A percentile compares a stretch with the other conserved stretches of the same genome.
Evolutionary conservation across 768 basidiomycete species (phyloP).

Genomic region (Agaricus sinodeliciosus): DNA sequence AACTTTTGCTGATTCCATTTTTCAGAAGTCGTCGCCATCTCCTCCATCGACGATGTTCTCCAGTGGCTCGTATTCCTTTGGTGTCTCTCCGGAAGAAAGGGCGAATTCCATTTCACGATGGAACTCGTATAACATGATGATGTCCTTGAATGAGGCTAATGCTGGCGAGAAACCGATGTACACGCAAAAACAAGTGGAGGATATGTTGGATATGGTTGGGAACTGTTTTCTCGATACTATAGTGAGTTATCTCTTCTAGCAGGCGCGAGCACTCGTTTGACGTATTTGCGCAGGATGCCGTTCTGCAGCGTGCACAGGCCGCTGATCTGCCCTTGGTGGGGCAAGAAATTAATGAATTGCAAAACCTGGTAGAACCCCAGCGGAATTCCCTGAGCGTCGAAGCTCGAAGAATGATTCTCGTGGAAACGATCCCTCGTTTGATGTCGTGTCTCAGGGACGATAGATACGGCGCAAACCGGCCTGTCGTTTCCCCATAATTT

Average conservation of each 20-base stretch:
- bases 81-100: constrained; percentile 1
- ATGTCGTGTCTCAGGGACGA: constrained; percentile 8
- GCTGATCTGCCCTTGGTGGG: constrained; percentile 2
- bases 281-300: constrained; percentile 1
- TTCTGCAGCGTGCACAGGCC: constrained; percentile 7
- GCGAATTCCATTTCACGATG: constrained; percentile 3
- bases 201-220: constrained; percentile 24
- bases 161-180: constrained; percentile 20
- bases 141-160: neutral
- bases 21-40: constrained; percentile 13
- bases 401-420: constrained; percentile 9
- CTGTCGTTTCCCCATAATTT: constrained; percentile 1
- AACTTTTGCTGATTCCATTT: constrained; percentile 7
- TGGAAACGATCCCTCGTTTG: constrained; percentile 8
- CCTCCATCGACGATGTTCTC: constrained; percentile 9
- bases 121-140: constrained; percentile 5
- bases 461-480: neutral
- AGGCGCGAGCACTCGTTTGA: neutral
- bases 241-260: constrained; percentile 13
- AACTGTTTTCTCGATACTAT: constrained; percentile 23
- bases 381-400: constrained; percentile 1
- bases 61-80: constrained; percentile 8
- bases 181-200: constrained; percentile 24
- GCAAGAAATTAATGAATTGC: constrained; percentile 5
- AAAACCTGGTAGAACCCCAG: constrained; percentile 8